Base-by-base conservation (phyloP, 2,329 filamentous ascomycete genomes). In the Parasarocladium wereldwijsianum region DNA sequence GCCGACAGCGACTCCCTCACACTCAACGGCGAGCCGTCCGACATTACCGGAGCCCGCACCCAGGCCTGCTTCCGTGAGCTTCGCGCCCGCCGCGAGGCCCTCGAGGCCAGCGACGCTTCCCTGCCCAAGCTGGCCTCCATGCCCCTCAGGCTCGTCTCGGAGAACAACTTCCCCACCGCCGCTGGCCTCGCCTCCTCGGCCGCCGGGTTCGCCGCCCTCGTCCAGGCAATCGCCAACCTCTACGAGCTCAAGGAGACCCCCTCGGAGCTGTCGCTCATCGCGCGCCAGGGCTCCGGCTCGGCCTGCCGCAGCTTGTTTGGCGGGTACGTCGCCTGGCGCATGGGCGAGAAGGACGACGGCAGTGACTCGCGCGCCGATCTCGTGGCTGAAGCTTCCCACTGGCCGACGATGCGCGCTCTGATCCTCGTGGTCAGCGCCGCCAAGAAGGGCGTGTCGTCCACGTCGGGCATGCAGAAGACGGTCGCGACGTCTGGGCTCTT, bases 121-220 rank as follows among this genome's bases (percentile, higher is more conserved):
- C 68, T 93, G n/a, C 84, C 87, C 24, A 83, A 81, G 54, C 73
- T 98, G 34, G 81, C 84, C 8, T 51, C 64, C 30, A 64, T 80
- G 45, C 74, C 81, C 19, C 72, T 98, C 37, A 80, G 77, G 43
- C 77, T 98, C 40, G 85, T 94, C 33, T 90, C 82, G 34, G 81
- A 90, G 62, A 98, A 98, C 69, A 98, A 98, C 68, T 98, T 98
- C 67, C 90, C 90, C 38, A 98, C 90, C 3, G 90, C 90, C 16
- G 90, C 90, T 4, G 90, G 90, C 6, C 74, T 98, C 11, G 76
- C 76, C 4, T 77, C 70, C 12, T 80, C 75, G 0, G 76, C 75
- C 1, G 75, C 75, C 2, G 75, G 75, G 5, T 78, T 79, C 38
- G 75, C 75, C 3, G 75, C 75, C 13, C 58, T 79, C 5, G 74